These are phyloP conservation scores for Parasitella parasitica DNA, from an alignment of 371 early-diverging fungal genomes.

Conservation along the genomic window DNA sequence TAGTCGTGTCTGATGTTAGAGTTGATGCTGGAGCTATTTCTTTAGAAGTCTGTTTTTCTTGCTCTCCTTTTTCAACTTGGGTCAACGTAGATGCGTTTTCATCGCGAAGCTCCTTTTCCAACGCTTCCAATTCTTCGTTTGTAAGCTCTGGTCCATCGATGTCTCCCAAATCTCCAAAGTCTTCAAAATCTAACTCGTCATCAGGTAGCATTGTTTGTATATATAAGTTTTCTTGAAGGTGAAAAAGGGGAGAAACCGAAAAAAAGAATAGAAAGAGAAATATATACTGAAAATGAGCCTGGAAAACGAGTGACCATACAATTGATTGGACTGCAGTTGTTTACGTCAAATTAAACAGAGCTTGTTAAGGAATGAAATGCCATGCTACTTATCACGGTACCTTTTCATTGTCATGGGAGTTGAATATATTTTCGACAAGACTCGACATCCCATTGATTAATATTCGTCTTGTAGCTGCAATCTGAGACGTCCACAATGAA, in stretches of 20 bases:
- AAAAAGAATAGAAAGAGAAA: not conserved
- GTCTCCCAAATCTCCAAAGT: constrained; percentile 18
- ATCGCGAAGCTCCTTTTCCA: constrained; percentile 6
- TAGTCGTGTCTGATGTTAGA: not conserved
- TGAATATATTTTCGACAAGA: too few relatives aligned
- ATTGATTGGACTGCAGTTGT: too few relatives aligned
- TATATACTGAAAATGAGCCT: too few relatives aligned
- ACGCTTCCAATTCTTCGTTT: constrained; percentile 14
- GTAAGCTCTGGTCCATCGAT: constrained; percentile 7
- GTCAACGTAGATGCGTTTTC: not conserved
- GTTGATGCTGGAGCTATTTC: not conserved
- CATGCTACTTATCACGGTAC: too few relatives aligned
- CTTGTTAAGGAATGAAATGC: too few relatives aligned
- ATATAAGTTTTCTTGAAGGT: not conserved
- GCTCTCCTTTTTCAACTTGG: not conserved
- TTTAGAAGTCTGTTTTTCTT: not conserved
- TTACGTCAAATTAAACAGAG: too few relatives aligned
- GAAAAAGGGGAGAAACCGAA: not conserved
- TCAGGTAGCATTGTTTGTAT: constrained; percentile 10
- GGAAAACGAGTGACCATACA: not conserved
- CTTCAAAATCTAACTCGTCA: constrained; percentile 22
- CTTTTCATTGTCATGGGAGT: too few relatives aligned
- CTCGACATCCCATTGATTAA: too few relatives aligned
- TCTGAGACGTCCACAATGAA: not conserved
- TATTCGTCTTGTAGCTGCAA: not conserved